Conservation (phyloP, 2,329 filamentous ascomycete species). For the Aureobasidium musti region DNA sequence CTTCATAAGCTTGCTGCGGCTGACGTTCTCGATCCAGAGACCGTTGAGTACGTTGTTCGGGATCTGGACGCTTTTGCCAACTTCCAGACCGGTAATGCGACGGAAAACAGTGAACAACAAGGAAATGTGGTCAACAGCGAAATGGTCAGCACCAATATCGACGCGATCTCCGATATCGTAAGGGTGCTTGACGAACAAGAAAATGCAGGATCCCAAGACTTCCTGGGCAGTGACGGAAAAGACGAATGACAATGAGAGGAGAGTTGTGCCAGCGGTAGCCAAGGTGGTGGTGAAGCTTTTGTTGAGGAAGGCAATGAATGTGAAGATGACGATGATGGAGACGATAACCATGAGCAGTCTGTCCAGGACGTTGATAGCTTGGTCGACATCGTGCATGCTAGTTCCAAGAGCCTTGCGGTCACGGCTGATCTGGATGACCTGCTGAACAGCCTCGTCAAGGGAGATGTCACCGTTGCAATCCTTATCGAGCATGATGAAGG, state of each 20-base stretch:
- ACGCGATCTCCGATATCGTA: constrained; percentile 95
- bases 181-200: constrained; percentile 97
- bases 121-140: constrained; percentile 91
- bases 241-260: constrained; percentile 95
- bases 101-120: constrained; percentile 91
- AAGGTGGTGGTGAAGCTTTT: constrained; percentile 81
- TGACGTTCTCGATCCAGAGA: constrained; percentile 93
- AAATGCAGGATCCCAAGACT: constrained; percentile 96
- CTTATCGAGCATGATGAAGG: constrained; percentile 76
- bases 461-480: constrained; percentile 94
- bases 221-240: constrained; percentile 92
- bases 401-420: constrained; percentile 85
- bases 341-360: constrained; percentile 80
- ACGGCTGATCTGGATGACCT: constrained; percentile 78
- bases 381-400: constrained; percentile 97
- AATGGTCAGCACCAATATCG: constrained; percentile 69
- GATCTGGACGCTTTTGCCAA: constrained; percentile 62
- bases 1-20: constrained; percentile 87
- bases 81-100: constrained; percentile 76
- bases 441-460: constrained; percentile 91
- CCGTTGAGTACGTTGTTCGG: constrained; percentile 92
- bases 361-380: constrained; percentile 89
- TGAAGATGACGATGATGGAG: constrained; percentile 67
- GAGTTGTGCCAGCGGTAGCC: constrained; percentile 84
- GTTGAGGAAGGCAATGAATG: constrained; percentile 79